These are phyloP conservation scores for Middelhovenomyces tepae DNA, from an alignment of 805 yeast species.

Conservation along the genomic window DNA sequence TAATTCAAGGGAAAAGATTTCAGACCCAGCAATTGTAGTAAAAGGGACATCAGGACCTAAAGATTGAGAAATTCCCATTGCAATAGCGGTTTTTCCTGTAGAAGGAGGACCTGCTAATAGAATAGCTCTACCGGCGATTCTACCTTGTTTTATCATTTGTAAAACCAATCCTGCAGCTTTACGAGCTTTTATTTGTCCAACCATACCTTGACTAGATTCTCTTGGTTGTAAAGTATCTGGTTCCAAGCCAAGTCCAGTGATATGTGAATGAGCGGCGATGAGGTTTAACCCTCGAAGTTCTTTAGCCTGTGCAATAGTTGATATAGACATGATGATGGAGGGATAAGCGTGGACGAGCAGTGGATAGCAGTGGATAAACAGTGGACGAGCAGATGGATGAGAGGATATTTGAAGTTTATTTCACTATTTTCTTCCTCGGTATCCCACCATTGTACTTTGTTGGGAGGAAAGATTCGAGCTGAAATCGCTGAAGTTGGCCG, in stretches of 20 bases:
- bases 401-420: slow-evolving; percentile 2
- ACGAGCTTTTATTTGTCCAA: slow-evolving; percentile 91
- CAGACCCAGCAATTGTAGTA: slow-evolving; percentile 91
- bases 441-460: not conserved
- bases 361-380: slow-evolving; percentile 2
- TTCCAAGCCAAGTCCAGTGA: slow-evolving; percentile 93
- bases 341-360: slow-evolving; percentile 6
- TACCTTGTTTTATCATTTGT: slow-evolving; percentile 87
- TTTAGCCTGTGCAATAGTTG: slow-evolving; percentile 35
- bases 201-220: slow-evolving; percentile 86
- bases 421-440: not conserved
- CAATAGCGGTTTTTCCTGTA: slow-evolving; percentile 97
- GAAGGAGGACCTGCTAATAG: slow-evolving; percentile 97
- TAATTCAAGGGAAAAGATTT: slow-evolving; percentile 82
- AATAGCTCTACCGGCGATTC: slow-evolving; percentile 95
- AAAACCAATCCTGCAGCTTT: slow-evolving; percentile 92
- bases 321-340: slow-evolving; percentile 24
- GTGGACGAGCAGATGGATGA: not conserved
- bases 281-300: slow-evolving; percentile 59
- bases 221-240: slow-evolving; percentile 72
- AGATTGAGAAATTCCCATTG: slow-evolving; percentile 62
- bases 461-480: not conserved
- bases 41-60: slow-evolving; percentile 77
- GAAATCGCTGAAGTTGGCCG: too few species aligned
- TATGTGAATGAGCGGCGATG: slow-evolving; percentile 97